Evolutionary conservation across 768 basidiomycete genomes (phyloP), one percentile per base, ranked within the genome.

Genomic region (Krasilnikovozyma curviuscula): DNA sequence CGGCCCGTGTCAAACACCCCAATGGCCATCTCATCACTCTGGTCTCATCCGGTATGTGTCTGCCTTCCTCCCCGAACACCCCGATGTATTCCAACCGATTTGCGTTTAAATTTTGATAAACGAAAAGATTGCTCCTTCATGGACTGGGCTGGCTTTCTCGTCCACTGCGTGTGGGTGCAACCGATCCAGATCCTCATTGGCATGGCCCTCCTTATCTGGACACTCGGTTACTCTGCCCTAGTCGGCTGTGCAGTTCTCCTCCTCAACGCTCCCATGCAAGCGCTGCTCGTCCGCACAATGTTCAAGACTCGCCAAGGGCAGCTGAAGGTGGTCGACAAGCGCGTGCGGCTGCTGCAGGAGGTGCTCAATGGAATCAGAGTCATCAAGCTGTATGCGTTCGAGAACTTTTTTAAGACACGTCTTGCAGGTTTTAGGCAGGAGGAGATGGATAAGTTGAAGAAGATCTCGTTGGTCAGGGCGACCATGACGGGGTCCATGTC

Each of bases 11-110:
- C 24, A 67, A 73, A 35, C 76, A 79, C 56, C 73, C 69, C 18
- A 73, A 74, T 34, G 79, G 79, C 0, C 68, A 77, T 57, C 74
- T 80, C 41, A 78, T 74, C 9, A 81, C 78, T 0, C 72, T 81
- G 68, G 76, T 81, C 7, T 75, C 76, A n/a, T n/a, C 1, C 70
- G 38, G 46, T 47, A 18, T 28, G 46, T n/a, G n/a, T n/a, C n/a
- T n/a, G n/a, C n/a, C n/a, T 47, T 33, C 14, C 24, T 27, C 23
- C 14, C 19, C 14, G 10, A 16, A 12, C 33, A 12, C 18, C 33
- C 18, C 33, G 18, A 34, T 34, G 12, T 12, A 18, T 12, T 34
- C 12, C 33, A 18, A 18, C 12, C 12, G 7, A 19, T 35, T 14
- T 19, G 5, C 19, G 24, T 23, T 25, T 37, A 16, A 7, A 7